phyloP scores from a whole-genome alignment of 768 basidiomycete species.

The Auricularia sp. region DNA sequence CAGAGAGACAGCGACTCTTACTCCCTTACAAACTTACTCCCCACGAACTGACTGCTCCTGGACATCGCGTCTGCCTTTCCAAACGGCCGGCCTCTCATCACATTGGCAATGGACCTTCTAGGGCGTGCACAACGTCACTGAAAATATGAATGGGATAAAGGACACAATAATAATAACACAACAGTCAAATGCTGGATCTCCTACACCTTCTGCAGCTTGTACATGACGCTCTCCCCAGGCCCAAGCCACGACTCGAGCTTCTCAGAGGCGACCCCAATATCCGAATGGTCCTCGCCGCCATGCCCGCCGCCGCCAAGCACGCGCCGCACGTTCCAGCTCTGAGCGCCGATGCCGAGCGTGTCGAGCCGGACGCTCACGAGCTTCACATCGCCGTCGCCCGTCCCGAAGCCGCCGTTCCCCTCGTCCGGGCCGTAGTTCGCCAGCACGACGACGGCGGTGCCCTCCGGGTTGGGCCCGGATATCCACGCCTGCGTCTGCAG shows the following conservation, averaged over 20 bases:
- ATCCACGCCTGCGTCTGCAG: constrained; percentile 6
- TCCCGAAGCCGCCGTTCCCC: background rate
- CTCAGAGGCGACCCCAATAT: background rate
- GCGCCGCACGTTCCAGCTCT: background rate
- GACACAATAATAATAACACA: too few species aligned
- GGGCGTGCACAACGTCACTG: too few species aligned
- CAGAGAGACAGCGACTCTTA: too few species aligned
- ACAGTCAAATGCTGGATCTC: too few species aligned
- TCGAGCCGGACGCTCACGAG: background rate
- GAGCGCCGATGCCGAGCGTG: background rate
- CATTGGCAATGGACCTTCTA: too few species aligned
- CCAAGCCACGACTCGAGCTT: constrained; percentile 2
- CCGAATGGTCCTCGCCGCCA: background rate
- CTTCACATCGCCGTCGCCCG: background rate
- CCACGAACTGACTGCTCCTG: too few species aligned
- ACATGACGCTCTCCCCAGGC: background rate
- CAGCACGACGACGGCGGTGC: constrained; percentile 1
- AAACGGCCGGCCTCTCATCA: too few species aligned
- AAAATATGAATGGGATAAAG: too few species aligned
- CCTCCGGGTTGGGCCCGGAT: background rate
- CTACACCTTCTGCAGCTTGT: background rate
- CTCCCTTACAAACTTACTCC: too few species aligned
- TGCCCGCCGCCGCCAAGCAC: background rate
- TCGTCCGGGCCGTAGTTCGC: constrained; percentile 3
- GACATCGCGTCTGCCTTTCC: too few species aligned